Evolutionary conservation across 306 rosid species (phyloP).

Genomic region (Gastrolobium villosum): DNA sequence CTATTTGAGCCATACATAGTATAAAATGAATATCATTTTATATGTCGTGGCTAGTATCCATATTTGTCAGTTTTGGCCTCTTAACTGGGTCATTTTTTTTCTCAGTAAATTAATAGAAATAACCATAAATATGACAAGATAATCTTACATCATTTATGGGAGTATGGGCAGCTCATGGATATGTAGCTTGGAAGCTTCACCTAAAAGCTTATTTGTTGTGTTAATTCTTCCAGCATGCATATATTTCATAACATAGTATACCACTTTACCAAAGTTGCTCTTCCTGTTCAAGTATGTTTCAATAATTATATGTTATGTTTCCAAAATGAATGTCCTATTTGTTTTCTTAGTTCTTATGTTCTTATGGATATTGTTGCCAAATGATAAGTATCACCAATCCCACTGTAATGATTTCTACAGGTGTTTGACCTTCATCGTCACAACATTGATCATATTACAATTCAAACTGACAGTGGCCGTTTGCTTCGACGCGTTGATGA

Average conservation of each 20-base stretch:
- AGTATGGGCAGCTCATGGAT: not conserved
- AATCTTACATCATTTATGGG: constrained; percentile 22
- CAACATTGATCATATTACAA: constrained; percentile 94
- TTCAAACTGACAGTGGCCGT: constrained; percentile 81
- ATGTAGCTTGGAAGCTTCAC: constrained; percentile 29
- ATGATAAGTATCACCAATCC: constrained; percentile 43
- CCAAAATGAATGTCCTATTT: constrained; percentile 20
- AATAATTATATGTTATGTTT: constrained; percentile 15
- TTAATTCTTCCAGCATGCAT: constrained; percentile 4
- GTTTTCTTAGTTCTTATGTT: constrained; percentile 16
- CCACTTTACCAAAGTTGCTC: not conserved
- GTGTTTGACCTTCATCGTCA: constrained; percentile 93
- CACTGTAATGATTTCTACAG: constrained; percentile 54
- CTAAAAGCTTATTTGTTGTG: constrained; percentile 20
- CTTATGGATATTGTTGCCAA: constrained; percentile 25
- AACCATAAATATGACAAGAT: not conserved
- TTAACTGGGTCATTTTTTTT: constrained; percentile 16
- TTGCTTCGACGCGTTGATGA: constrained; percentile 91
- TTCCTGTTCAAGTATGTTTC: not conserved
- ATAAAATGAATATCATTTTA: not conserved
- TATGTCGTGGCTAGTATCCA: not conserved
- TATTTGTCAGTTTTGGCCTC: not conserved
- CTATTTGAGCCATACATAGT: not conserved
- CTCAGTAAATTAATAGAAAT: constrained; percentile 10
- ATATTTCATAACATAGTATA: not conserved